phyloP scores from a whole-genome alignment of 441 rosid species.

The Adansonia gregorii region DNA sequence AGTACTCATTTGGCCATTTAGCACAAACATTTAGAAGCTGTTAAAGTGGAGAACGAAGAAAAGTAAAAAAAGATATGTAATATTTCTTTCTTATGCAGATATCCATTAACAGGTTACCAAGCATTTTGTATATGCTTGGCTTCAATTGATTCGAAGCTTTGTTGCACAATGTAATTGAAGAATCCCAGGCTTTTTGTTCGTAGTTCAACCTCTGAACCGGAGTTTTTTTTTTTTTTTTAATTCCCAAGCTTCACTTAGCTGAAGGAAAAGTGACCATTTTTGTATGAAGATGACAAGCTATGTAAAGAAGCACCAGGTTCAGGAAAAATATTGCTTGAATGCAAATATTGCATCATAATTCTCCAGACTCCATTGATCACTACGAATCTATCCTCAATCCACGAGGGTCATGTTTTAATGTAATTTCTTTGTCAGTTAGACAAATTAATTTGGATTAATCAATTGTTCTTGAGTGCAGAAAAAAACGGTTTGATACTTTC shows the following conservation, averaged over 20 bases:
- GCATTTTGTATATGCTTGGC: constrained; percentile 91
- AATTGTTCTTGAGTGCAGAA: not conserved
- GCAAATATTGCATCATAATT: not conserved
- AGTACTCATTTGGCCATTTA: not conserved
- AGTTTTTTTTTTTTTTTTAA: not conserved
- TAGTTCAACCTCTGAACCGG: constrained; percentile 60
- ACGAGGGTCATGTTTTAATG: not conserved
- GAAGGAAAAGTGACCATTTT: not conserved
- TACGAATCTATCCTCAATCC: not conserved
- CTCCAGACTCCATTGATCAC: not conserved
- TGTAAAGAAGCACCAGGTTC: not conserved
- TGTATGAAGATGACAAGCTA: not conserved
- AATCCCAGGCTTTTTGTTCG: constrained; percentile 1
- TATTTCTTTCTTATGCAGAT: constrained; percentile 47
- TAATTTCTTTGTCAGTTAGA: not conserved
- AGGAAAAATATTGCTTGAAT: constrained; percentile 1
- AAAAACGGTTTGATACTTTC: not conserved
- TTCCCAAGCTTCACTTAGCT: not conserved
- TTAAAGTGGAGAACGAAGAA: not conserved
- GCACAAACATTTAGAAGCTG: not conserved
- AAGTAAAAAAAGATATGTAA: not conserved
- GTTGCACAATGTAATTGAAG: constrained; percentile 62
- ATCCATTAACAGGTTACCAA: constrained; percentile 85
- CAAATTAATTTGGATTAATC: not conserved
- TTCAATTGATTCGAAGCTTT: constrained; percentile 87